These are phyloP conservation scores for Blastobotrys indianensis DNA, from an alignment of 1,139 yeast genomes.

Conservation along the genomic window DNA sequence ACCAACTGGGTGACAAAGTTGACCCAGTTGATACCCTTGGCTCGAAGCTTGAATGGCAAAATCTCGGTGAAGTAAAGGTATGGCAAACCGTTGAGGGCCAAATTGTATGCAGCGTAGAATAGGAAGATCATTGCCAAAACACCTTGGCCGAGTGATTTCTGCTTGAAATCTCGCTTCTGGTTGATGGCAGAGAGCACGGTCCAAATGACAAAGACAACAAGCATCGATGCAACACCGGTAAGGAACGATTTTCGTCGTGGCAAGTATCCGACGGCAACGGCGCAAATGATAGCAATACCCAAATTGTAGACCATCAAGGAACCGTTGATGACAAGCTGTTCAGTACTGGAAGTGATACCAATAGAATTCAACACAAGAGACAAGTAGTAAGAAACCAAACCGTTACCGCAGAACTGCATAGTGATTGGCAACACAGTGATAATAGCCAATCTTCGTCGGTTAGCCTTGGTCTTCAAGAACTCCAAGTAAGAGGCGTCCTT, in stretches of 20 bases:
- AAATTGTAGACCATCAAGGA: slow-evolving; percentile 16
- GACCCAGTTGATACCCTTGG: slow-evolving; percentile 32
- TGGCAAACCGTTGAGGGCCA: slow-evolving; percentile 27
- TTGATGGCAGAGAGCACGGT: slow-evolving; percentile 26
- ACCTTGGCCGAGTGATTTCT: slow-evolving; percentile 21
- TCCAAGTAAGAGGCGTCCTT: slow-evolving; percentile 26
- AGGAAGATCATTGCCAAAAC: slow-evolving; percentile 25
- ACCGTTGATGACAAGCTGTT: slow-evolving; percentile 21
- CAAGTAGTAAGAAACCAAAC: slow-evolving; percentile 21
- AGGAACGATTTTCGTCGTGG: slow-evolving; percentile 35
- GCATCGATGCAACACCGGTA: slow-evolving; percentile 17
- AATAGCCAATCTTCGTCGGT: slow-evolving; percentile 39
- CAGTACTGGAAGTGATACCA: slow-evolving; percentile 19
- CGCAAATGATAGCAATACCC: slow-evolving; percentile 12
- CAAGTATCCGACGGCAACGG: slow-evolving; percentile 13
- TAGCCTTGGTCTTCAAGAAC: slow-evolving; percentile 34
- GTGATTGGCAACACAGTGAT: slow-evolving; percentile 26
- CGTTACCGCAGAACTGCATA: slow-evolving; percentile 22
- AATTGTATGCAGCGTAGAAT: slow-evolving; percentile 19
- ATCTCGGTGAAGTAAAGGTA: slow-evolving; percentile 37
- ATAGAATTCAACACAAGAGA: slow-evolving; percentile 18
- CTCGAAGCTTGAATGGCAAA: slow-evolving; percentile 37
- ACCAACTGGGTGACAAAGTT: slow-evolving; percentile 22
- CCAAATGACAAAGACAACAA: slow-evolving; percentile 22
- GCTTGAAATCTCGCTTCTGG: slow-evolving; percentile 18